Percentiles rank a stretch among this genome's conserved stretches.
These are phyloP conservation scores for Nidularia pulvinata DNA, from an alignment of 768 basidiomycete species.

Conservation along the genomic window DNA sequence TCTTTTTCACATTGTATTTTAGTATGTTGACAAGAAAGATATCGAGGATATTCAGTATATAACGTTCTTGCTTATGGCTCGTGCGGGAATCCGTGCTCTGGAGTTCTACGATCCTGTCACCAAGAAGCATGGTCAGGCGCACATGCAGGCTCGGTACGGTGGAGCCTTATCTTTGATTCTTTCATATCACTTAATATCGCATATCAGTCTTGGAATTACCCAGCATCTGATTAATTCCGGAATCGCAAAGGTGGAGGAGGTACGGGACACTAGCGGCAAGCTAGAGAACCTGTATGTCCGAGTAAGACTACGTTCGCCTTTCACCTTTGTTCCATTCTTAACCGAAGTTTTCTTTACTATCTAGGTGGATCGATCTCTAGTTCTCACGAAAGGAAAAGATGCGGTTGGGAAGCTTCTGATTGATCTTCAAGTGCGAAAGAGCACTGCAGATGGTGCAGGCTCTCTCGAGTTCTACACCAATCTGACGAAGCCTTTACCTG, in stretches of 20 bases:
- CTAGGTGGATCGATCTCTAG: constrained; percentile 74
- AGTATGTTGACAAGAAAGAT: constrained; percentile 71
- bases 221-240: constrained; percentile 74
- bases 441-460: constrained; percentile 81
- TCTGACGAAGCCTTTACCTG: constrained; percentile 69
- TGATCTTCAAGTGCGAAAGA: constrained; percentile 83
- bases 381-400: constrained; percentile 63
- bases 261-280: constrained; percentile 53
- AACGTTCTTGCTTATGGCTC: constrained; percentile 86
- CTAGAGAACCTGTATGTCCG: constrained; percentile 72
- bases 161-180: neutral
- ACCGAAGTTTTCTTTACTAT: neutral
- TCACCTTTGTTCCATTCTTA: constrained; percentile 1
- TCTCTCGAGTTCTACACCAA: constrained; percentile 80
- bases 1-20: constrained; percentile 1
- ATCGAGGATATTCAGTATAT: constrained; percentile 80
- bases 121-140: constrained; percentile 85
- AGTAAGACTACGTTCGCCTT: constrained; percentile 30
- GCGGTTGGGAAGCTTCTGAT: constrained; percentile 75
- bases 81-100: constrained; percentile 75
- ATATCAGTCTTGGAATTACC: constrained; percentile 75
- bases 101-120: constrained; percentile 84
- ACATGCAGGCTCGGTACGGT: constrained; percentile 83
- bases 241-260: constrained; percentile 69
- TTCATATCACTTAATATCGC: constrained; percentile 1